Conservation (phyloP, 257 asterid genomes). For the Solanum chaucha region DNA sequence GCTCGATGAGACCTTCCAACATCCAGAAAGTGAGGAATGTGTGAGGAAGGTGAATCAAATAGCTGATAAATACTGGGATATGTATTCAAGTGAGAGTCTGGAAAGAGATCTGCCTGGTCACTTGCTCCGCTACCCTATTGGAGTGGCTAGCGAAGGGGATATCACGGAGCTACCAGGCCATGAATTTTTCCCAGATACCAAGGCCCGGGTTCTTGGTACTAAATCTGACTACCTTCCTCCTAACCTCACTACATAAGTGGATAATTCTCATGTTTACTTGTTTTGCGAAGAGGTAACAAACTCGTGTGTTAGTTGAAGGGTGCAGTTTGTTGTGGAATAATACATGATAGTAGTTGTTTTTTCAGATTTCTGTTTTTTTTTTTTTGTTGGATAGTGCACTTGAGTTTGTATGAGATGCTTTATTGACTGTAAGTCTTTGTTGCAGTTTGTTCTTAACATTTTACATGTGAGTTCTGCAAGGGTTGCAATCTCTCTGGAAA, state of each 20-base stretch:
- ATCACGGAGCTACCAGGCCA: conserved; percentile 54
- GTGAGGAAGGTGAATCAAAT: conserved; percentile 42
- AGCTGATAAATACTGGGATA: conserved; percentile 67
- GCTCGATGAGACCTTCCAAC: conserved; percentile 60
- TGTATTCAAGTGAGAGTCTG: conserved; percentile 38
- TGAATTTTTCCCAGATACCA: conserved; percentile 66
- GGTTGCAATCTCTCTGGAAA: not conserved
- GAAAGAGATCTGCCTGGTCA: conserved; percentile 65
- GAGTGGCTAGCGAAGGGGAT: conserved; percentile 39
- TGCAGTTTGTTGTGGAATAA: conserved; percentile 2
- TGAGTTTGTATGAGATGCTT: not conserved
- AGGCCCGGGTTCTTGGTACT: conserved; percentile 59
- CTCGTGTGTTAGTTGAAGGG: not conserved
- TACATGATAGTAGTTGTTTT: not conserved
- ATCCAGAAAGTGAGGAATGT: conserved; percentile 50
- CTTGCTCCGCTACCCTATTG: conserved; percentile 69
- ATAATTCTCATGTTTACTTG: not conserved
- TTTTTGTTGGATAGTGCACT: not conserved
- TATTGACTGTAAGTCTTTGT: not conserved
- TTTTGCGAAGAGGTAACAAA: not conserved
- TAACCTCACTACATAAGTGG: conserved; percentile 52
- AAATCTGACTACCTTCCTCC: conserved; percentile 71
- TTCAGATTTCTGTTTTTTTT: not conserved
- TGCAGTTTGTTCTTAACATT: not conserved
- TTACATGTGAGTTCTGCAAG: not conserved